phyloP scores from a whole-genome alignment of 768 basidiomycete species.

The Lactarius psammicola region DNA sequence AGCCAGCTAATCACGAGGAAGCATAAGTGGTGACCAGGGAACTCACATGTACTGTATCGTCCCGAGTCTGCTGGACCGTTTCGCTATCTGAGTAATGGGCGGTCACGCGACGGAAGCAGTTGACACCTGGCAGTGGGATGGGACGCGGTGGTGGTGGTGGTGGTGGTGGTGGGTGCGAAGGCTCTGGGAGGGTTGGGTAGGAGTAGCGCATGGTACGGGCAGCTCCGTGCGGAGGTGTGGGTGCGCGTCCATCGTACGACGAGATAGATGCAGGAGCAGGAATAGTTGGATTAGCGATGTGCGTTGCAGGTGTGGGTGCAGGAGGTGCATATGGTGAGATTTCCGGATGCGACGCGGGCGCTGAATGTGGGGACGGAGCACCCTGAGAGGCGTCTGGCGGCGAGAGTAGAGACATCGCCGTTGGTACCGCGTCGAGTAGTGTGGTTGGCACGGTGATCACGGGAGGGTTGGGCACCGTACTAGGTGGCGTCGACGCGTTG shows the following conservation, averaged over 20 bases:
- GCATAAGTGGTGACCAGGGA: not conserved
- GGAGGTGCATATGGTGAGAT: not conserved
- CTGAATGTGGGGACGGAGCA: not conserved
- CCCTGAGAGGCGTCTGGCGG: not conserved
- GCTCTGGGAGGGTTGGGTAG: not conserved
- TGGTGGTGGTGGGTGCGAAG: not conserved
- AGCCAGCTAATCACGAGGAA: not conserved
- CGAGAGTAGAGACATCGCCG: not conserved
- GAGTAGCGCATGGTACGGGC: not conserved
- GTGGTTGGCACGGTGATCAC: not conserved
- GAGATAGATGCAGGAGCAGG: not conserved
- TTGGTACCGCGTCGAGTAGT: not conserved
- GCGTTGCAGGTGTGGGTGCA: not conserved
- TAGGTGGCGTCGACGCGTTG: not conserved
- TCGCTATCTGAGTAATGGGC: not conserved
- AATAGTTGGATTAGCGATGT: not conserved
- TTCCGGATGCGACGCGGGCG: not conserved
- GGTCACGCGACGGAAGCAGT: not conserved
- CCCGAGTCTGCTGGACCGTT: not conserved
- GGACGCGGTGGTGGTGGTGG: not conserved
- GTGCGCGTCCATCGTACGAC: not conserved
- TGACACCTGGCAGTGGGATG: not conserved
- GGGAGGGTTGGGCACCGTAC: not conserved
- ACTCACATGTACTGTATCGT: not conserved
- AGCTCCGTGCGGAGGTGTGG: conserved; percentile 8